A percentile compares a stretch with the other conserved stretches of the same genome.
Evolutionary conservation across 148 eudicot genomes (phyloP).

Genomic region (Rhododendron vialii): DNA sequence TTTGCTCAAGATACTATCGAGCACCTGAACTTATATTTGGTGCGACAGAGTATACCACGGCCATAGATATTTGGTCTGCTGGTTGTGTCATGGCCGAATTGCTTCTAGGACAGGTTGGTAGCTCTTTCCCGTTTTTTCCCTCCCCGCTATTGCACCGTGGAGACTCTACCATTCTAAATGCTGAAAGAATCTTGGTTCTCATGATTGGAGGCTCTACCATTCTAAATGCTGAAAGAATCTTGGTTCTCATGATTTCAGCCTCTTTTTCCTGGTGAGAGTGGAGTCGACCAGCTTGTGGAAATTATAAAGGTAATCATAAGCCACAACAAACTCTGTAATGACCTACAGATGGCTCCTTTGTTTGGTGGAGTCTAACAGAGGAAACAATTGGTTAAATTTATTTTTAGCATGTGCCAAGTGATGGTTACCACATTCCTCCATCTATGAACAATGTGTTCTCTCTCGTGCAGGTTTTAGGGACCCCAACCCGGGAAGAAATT

Average conservation of each 20-base stretch:
- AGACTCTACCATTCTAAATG: neutral
- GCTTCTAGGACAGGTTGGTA: conserved; percentile 72
- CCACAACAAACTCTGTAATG: neutral
- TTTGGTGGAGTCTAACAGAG: neutral
- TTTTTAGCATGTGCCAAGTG: neutral
- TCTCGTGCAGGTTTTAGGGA: conserved; percentile 71
- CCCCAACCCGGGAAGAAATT: conserved; percentile 92
- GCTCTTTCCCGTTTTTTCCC: neutral
- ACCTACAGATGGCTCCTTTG: neutral
- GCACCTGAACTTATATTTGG: conserved; percentile 94
- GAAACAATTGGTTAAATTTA: neutral
- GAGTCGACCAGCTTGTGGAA: conserved; percentile 59
- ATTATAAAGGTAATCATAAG: conserved; percentile 41
- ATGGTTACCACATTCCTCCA: neutral
- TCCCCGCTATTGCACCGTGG: neutral
- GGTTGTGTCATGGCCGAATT: conserved; percentile 90
- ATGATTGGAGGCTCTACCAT: conserved; percentile 6
- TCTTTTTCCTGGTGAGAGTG: conserved; percentile 56
- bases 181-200: neutral
- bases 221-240: conserved; percentile 3
- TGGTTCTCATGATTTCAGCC: conserved; percentile 30
- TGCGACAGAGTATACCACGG: conserved; percentile 86
- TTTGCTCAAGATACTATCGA: conserved; percentile 87
- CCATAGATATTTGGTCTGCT: conserved; percentile 92
- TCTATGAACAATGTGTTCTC: neutral